These are phyloP conservation scores for Solanum chiquidenum DNA, from an alignment of 257 asterid genomes.

Conservation along the genomic window DNA sequence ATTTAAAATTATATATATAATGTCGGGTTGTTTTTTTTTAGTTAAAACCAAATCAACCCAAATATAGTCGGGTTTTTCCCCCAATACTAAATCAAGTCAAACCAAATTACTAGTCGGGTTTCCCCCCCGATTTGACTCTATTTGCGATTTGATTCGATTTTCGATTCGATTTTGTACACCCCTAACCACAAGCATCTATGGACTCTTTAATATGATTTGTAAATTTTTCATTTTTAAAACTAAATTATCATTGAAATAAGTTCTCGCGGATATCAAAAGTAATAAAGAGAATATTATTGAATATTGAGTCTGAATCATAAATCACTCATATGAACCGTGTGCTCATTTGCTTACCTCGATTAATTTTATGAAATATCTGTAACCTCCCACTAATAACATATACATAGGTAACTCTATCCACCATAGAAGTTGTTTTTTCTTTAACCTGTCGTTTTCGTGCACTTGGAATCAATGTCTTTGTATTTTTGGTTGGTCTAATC, in stretches of 20 bases:
- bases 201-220: not conserved
- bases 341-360: not conserved
- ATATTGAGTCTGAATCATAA: not conserved
- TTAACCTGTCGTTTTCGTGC: not conserved
- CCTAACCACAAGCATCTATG: too few relatives aligned
- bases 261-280: not conserved
- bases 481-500: not conserved
- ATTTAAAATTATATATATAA: too few relatives aligned
- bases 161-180: too few relatives aligned
- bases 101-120: too few relatives aligned
- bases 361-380: rapidly evolving
- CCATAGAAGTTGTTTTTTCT: not conserved
- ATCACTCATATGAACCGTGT: not conserved
- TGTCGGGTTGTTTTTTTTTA: too few relatives aligned
- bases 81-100: too few relatives aligned
- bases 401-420: too few relatives aligned
- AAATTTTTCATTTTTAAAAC: not conserved
- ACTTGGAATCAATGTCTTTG: not conserved
- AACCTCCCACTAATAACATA: not conserved
- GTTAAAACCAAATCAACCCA: too few relatives aligned
- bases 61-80: too few relatives aligned
- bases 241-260: not conserved
- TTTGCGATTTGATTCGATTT: too few relatives aligned
- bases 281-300: not conserved
- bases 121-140: too few relatives aligned